These are phyloP conservation scores for Pythium chondricola DNA, from an alignment of 352 stramenopile species.

Conservation along the genomic window DNA sequence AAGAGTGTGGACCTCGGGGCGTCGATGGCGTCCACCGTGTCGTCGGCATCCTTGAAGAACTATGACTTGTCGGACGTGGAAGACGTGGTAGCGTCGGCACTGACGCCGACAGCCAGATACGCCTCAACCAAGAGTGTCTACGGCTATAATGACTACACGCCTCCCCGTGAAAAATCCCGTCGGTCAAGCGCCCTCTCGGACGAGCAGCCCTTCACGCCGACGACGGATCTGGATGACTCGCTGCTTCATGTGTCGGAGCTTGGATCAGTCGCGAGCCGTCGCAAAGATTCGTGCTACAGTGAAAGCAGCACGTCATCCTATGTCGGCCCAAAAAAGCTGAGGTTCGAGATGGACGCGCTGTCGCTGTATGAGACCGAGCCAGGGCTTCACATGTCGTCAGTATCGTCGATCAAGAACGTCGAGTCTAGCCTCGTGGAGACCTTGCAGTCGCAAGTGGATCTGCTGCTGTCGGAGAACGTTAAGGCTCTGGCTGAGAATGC, in stretches of 20 bases:
- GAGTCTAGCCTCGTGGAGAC: slow-evolving; percentile 29
- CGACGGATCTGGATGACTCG: slow-evolving; percentile 11
- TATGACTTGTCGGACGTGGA: slow-evolving; percentile 57
- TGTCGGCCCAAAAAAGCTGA: slow-evolving; percentile 16
- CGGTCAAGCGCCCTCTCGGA: slow-evolving; percentile 2
- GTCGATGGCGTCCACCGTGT: slow-evolving; percentile 63
- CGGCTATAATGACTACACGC: slow-evolving; percentile 12
- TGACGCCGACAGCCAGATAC: slow-evolving; percentile 8
- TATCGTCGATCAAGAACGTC: slow-evolving; percentile 12
- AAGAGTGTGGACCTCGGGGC: slow-evolving; percentile 44
- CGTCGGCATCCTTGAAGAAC: slow-evolving; percentile 32
- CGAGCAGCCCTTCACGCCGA: background rate
- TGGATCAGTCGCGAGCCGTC: background rate
- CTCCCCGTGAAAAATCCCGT: background rate
- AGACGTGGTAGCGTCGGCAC: slow-evolving; percentile 13
- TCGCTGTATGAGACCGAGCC: slow-evolving; percentile 18
- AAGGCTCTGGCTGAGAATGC: slow-evolving; percentile 56
- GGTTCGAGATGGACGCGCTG: slow-evolving; percentile 18
- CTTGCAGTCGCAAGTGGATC: slow-evolving; percentile 48
- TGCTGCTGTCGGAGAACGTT: slow-evolving; percentile 51
- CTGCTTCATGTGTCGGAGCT: slow-evolving; percentile 4
- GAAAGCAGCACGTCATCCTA: slow-evolving; percentile 12
- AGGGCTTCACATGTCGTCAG: background rate
- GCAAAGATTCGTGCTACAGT: slow-evolving; percentile 20
- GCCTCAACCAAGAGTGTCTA: slow-evolving; percentile 7